Percentiles rank a stretch among this genome's conserved stretches.
Conservation (phyloP, 257 asterid species). For the Solanum medicagineum region DNA sequence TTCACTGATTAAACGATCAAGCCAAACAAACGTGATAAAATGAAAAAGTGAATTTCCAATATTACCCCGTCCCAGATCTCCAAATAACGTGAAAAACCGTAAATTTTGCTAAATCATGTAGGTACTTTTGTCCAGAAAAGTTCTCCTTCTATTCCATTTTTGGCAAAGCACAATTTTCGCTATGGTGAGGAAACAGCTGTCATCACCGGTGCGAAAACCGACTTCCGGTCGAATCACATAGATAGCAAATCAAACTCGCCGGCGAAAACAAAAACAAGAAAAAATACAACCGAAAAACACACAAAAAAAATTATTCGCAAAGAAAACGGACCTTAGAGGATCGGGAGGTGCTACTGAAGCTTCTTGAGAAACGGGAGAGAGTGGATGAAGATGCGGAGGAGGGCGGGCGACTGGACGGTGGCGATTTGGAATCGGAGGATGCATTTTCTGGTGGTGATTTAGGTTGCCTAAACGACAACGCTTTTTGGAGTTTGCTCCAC, state of each 20-base stretch:
- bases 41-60: not conserved
- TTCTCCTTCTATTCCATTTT: not conserved
- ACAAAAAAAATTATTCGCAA: not conserved
- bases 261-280: not conserved
- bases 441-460: not conserved
- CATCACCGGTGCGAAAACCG: not conserved
- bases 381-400: not conserved
- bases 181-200: not conserved
- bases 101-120: not conserved
- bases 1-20: not conserved
- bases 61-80: not conserved
- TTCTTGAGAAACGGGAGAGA: constrained; percentile 9
- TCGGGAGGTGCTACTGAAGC: constrained; percentile 3
- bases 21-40: not conserved
- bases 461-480: constrained; percentile 7
- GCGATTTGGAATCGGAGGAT: not conserved
- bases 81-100: not conserved
- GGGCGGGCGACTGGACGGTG: not conserved
- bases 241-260: not conserved
- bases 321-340: constrained; percentile 10
- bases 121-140: not conserved
- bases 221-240: not conserved
- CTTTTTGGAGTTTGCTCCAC: constrained; percentile 22
- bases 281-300: not conserved
- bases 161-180: not conserved